Percentiles rank a stretch among this genome's conserved stretches.
Conservation (phyloP, 2,329 filamentous ascomycete genomes). For the Cladosporium sp. region DNA sequence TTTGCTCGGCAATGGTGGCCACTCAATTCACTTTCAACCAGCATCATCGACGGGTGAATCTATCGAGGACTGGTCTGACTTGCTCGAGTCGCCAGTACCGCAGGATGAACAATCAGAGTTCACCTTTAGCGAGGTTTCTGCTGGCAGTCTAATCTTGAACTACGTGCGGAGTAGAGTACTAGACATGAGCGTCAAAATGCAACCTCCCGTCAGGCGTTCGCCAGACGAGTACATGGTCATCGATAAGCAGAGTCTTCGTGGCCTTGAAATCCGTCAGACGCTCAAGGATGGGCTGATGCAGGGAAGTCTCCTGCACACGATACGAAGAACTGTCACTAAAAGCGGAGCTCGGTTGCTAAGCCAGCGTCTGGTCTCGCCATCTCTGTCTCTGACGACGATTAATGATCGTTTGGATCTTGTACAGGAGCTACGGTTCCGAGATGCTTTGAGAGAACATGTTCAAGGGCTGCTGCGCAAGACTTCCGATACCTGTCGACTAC, state of each 20-base stretch:
- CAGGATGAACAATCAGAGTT: slow-evolving; percentile 59
- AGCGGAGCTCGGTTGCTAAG: slow-evolving; percentile 83
- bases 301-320: slow-evolving; percentile 86
- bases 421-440: slow-evolving; percentile 67
- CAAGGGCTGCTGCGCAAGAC: slow-evolving; percentile 69
- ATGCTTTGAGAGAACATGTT: slow-evolving; percentile 70
- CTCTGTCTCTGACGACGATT: slow-evolving; percentile 80
- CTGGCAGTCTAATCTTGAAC: slow-evolving; percentile 77
- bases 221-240: slow-evolving; percentile 81
- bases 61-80: slow-evolving; percentile 64
- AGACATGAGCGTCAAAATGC: slow-evolving; percentile 76
- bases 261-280: slow-evolving; percentile 85
- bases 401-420: slow-evolving; percentile 80
- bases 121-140: slow-evolving; percentile 67
- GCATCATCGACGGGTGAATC: slow-evolving; percentile 45
- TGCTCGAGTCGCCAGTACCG: slow-evolving; percentile 74
- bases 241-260: slow-evolving; percentile 86
- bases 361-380: slow-evolving; percentile 83
- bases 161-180: slow-evolving; percentile 81
- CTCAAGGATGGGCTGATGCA: slow-evolving; percentile 76
- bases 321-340: slow-evolving; percentile 86
- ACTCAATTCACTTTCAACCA: slow-evolving; percentile 69
- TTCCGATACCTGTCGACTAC: slow-evolving; percentile 82
- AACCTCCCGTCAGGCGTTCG: slow-evolving; percentile 75
- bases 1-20: slow-evolving; percentile 48